Base-by-base conservation (phyloP, 176 grass and related monocot genomes). In the Triticum turgidum region DNA sequence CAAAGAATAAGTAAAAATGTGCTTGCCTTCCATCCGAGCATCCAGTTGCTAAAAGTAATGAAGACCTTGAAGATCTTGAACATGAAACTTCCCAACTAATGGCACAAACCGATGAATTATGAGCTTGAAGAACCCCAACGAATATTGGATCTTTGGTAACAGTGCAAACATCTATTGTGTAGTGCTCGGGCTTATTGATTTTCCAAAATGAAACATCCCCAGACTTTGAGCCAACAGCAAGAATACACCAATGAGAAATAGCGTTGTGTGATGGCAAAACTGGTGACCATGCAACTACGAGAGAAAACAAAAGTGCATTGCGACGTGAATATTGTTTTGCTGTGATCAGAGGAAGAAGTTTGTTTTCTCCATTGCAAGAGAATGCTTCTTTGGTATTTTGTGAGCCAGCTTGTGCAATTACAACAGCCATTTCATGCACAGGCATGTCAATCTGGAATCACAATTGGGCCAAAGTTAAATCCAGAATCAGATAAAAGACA, bases 121-220 rank as follows among this genome's bases (percentile, higher is more conserved):
- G 93, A 67, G 91, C 88, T 77, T 89, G 88, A 54, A 98, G 72
- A 86, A 89, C 61, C 67, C 90, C 93, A 17, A 94, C 83, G 24
- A 96, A 84, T 69, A 89, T 44, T 66, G 80, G 81, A 86, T 95
- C 80, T 83, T 65, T 85, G 67, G 79, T 83, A 94, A 91, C 87
- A 18, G 81, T 72, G 27, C 47, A 76, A 82, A 27, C 79, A 80
- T 89, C 85, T 80, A 92, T 37, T 58, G 86, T 91, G 89, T 98
- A 98, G 65, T 84, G 77, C 78, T 92, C 71, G 11, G 93, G 93
- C 82, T 88, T 88, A 80, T 34, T 66, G 61, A 92, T 65, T 90
- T 87, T 94, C 96, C 96, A 98, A 87, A 98, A 82, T 71, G 96
- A 98, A 86, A 98, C n/a, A 84, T 83, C 87, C 84, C 96, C 93